Conservation (phyloP, 2,329 filamentous ascomycete species). For the Didymellaceae sp. region DNA sequence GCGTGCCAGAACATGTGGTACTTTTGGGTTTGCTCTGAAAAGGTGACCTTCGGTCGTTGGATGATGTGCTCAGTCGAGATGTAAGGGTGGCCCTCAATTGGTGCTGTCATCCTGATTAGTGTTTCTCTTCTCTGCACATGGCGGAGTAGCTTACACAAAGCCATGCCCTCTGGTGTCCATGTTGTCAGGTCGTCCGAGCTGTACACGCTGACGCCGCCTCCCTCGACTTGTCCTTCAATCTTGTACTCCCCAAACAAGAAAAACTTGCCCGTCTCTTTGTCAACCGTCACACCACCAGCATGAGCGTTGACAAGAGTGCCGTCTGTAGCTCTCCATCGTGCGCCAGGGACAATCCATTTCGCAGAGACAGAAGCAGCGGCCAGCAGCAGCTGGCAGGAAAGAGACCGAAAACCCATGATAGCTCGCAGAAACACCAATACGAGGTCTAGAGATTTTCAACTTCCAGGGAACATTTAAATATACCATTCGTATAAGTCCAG, state of each 20-base stretch:
- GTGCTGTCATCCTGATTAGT: constrained; percentile 43
- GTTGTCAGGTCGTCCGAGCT: constrained; percentile 67
- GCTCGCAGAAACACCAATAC: background rate
- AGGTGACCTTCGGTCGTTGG: constrained; percentile 68
- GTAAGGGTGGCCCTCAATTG: constrained; percentile 61
- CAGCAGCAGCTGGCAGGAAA: constrained; percentile 31
- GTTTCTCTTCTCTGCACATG: background rate
- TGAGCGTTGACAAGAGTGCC: constrained; percentile 68
- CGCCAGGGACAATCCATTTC: constrained; percentile 68
- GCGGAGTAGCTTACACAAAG: constrained; percentile 52
- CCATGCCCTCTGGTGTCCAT: constrained; percentile 64
- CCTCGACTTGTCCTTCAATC: constrained; percentile 63
- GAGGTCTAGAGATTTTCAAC: constrained; percentile 1
- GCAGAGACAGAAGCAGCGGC: constrained; percentile 40
- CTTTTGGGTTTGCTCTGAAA: constrained; percentile 60
- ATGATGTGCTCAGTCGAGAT: constrained; percentile 65
- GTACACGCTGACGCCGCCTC: constrained; percentile 64
- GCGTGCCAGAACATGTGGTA: constrained; percentile 71
- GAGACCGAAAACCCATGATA: constrained; percentile 25
- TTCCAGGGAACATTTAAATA: constrained; percentile 23
- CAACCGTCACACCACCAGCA: constrained; percentile 63
- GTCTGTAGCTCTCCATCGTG: constrained; percentile 65
- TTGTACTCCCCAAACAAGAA: constrained; percentile 71
- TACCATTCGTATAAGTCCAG: constrained; percentile 19
- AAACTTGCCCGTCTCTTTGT: constrained; percentile 61